These are phyloP conservation scores for Ailanthus altissimus DNA, from an alignment of 345 rosid species.

Conservation along the genomic window DNA sequence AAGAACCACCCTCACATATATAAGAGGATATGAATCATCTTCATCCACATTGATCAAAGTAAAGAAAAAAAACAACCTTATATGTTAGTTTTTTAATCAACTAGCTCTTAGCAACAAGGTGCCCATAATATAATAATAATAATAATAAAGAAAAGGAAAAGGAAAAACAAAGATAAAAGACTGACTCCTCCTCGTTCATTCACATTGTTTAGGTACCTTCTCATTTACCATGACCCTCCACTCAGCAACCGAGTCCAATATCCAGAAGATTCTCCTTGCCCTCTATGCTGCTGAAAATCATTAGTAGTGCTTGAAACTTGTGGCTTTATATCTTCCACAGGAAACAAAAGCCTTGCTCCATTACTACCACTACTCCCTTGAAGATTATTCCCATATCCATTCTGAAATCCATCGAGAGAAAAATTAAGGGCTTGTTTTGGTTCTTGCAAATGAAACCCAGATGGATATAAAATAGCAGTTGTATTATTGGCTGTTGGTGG, in stretches of 20 bases:
- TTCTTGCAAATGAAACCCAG: slow-evolving; percentile 42
- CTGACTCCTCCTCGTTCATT: background rate
- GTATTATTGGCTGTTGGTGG: slow-evolving; percentile 8
- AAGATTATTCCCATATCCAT: slow-evolving; percentile 24
- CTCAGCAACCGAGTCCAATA: slow-evolving; percentile 47
- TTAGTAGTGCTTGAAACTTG: slow-evolving; percentile 25
- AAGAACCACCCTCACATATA: background rate
- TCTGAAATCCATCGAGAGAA: slow-evolving; percentile 36
- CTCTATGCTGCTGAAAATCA: slow-evolving; percentile 31
- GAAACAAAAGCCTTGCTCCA: slow-evolving; percentile 46
- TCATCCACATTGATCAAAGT: background rate
- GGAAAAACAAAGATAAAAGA: no score
- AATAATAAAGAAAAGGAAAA: no score
- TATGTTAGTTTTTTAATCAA: background rate
- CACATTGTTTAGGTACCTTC: background rate
- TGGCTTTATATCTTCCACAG: slow-evolving; percentile 36
- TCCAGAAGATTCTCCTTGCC: slow-evolving; percentile 35
- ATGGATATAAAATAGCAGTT: slow-evolving; percentile 8
- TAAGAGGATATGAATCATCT: no score
- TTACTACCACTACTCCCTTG: slow-evolving; percentile 33
- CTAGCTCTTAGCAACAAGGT: background rate
- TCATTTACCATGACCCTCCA: slow-evolving; percentile 33
- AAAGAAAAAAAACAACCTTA: background rate
- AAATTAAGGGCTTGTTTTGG: slow-evolving; percentile 45
- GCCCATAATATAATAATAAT: background rate